Evolutionary conservation across 1,139 yeast genomes (phyloP), one percentile per base, ranked within the genome.

Genomic region (Hemisphaericaspora xylofermentans): DNA sequence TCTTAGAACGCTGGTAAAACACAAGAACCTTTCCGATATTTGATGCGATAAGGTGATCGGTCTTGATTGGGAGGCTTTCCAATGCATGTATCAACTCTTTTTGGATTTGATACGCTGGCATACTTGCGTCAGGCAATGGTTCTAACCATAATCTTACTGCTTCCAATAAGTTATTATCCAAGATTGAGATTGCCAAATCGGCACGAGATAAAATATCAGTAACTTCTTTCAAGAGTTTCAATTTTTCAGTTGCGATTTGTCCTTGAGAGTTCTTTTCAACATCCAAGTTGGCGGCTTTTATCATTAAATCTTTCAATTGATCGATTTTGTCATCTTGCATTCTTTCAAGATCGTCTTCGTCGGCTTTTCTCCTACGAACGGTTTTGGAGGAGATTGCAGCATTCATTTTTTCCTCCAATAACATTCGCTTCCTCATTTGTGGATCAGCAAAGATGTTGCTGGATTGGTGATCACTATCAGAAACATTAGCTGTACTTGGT

Each of bases 71-170:
- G 45, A 94, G 73, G 41, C 81, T 76, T 38, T 79, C 77, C 46
- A 93, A 71, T 27, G 95, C 84, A 17, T 71, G 70, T 52, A 94
- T 86, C 52, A 94, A 70, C 43, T 86, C 93, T 61, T 86, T 88
- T 62, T 94, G 98, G 50, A 94, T 91, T 63, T 91, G 96, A 64
- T 87, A 93, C 1, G 96, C 94, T 12, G 99, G 99, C 67, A 94
- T 74, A 6, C 97, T 88, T 35, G 95, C 96, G 70, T 94, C 98
- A 1, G 98, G 98, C 52, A 94, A 74, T 33, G 99, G 99, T 62
- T 94, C 99, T 45, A 94, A 74, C 99, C 99, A 94, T 60, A 88
- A 83, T 53, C 98, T 78, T 30, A 94, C 93, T 38, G 96, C 94
- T 56, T 93, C 97, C 50, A 94, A 74, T 55, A 94, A 67, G 63